Evolutionary conservation across 306 rosid genomes (phyloP).

Genomic region (Albizia julibrissin): DNA sequence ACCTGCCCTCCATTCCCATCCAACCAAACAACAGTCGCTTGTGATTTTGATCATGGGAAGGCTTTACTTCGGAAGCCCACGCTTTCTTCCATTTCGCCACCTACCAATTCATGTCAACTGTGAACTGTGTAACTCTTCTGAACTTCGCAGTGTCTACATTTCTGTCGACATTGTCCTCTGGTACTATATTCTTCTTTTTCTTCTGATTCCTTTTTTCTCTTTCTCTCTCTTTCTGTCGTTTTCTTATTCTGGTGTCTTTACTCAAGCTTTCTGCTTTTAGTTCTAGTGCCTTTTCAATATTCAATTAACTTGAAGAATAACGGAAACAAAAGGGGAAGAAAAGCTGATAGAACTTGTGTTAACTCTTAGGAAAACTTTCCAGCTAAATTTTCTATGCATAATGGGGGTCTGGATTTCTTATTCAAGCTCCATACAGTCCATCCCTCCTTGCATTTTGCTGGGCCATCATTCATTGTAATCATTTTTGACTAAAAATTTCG

Average conservation of each 20-base stretch:
- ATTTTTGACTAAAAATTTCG: neutral
- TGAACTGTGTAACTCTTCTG: neutral
- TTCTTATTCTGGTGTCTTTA: neutral
- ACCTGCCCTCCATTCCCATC: too few relatives aligned
- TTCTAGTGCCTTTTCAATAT: too few relatives aligned
- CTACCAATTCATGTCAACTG: neutral
- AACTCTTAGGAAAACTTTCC: neutral
- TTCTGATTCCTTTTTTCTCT: neutral
- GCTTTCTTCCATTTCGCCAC: neutral
- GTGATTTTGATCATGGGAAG: too few relatives aligned
- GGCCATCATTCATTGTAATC: neutral
- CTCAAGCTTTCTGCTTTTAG: neutral
- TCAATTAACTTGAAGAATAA: neutral
- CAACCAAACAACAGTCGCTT: too few relatives aligned
- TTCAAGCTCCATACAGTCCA: neutral
- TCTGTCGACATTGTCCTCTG: neutral
- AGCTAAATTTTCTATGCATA: neutral
- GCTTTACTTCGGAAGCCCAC: neutral
- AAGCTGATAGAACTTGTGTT: neutral
- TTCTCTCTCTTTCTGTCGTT: neutral
- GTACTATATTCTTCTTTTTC: neutral
- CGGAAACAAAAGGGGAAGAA: neutral
- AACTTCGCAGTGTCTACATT: neutral
- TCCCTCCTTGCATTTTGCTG: neutral
- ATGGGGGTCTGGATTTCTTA: neutral